Evolutionary conservation across 192 early-diverging fungal genomes (phyloP).

Genomic region (Jimgerdemannia lactiflua): DNA sequence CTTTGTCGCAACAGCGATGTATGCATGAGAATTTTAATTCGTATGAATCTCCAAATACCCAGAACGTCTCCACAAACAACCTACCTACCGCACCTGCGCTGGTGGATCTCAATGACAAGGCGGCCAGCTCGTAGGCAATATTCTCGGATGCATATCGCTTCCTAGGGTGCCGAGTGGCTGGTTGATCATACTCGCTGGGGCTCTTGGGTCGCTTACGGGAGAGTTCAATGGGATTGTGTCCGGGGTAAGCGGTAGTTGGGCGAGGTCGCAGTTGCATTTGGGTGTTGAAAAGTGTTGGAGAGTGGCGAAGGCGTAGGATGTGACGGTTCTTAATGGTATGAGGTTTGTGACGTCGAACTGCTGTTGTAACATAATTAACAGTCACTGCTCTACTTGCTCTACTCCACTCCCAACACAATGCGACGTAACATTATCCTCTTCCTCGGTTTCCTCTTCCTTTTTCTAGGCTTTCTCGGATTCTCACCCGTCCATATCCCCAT

Average conservation of each 20-base stretch:
- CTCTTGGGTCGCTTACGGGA: background rate
- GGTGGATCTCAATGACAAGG: background rate
- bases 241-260: background rate
- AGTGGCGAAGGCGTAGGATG: background rate
- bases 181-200: background rate
- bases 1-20: background rate
- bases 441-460: slow-evolving; percentile 18
- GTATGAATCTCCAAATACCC: background rate
- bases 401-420: slow-evolving; percentile 10
- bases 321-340: background rate
- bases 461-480: slow-evolving; percentile 34
- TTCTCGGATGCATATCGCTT: background rate
- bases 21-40: background rate
- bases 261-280: background rate
- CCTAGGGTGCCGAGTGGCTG: background rate
- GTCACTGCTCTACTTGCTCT: background rate
- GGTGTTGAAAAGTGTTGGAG: background rate
- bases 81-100: background rate
- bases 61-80: background rate
- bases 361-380: too few species aligned
- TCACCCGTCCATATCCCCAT: slow-evolving; percentile 28
- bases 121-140: background rate
- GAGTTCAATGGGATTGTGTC: background rate
- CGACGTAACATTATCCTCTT: slow-evolving; percentile 22
- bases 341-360: too few species aligned